Evolutionary conservation across 2,329 filamentous ascomycete genomes (phyloP), one percentile per base, ranked within the genome.

Genomic region (Trichoderma hamatum): DNA sequence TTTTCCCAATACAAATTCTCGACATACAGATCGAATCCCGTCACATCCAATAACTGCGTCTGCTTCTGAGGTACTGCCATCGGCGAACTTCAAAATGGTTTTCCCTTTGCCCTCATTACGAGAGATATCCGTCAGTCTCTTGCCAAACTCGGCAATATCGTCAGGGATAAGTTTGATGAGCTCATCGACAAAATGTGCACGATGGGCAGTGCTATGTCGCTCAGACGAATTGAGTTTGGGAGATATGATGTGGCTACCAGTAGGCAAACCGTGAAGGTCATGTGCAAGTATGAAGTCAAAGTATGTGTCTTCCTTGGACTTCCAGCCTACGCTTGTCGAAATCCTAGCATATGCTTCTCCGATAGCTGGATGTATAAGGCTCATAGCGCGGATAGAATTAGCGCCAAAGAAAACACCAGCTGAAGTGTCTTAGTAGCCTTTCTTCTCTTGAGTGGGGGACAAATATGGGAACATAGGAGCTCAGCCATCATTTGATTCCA

Each of bases 331-430:
- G 32, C 55, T 69, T 30, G 73, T 75, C 39, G 72, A 71, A 19
- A 75, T 73, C 34, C 78, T 80, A 26, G 80, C 73, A 71, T 85
- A 86, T 0, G 80, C 81, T 13, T 78, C 75, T 62, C 76, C 73
- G 58, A 84, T 75, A 28, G 78, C 78, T 1, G 84, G 83, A 49
- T 84, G 82, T 71, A 88, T 84, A 5, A 85, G 76, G 19, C 80
- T 78, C 82, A 90, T 85, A 3, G 87, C 85, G 26, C 83, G 82
- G 34, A 82, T 80, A 3, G 86, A 84, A 71, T 88, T 88, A 43
- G 85, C 83, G 1, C 85, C 85, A 58, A 89, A 2, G 83, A 82
- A 1, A 89, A 81, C 6, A 86, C 88, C 2, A 86, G 85, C 2
- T 67, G 28, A 3, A 34, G 39, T 14, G 26, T 28, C 34, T 66